Evolutionary conservation across 2,329 filamentous ascomycete genomes (phyloP).

Genomic region (Stachybotrys chartarum): DNA sequence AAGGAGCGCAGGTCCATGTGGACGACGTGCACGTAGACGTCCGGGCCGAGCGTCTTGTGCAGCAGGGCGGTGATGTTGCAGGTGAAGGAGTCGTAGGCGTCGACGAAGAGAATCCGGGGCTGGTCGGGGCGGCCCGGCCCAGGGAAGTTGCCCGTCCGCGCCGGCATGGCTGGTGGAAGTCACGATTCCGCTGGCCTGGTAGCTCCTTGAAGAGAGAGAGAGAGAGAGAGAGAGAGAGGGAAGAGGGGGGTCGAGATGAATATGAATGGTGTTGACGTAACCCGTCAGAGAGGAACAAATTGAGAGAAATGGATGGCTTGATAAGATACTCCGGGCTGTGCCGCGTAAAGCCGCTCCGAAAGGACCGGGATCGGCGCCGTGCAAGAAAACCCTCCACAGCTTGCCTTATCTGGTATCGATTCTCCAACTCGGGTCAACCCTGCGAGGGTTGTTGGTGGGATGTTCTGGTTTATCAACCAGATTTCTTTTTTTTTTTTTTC

Average conservation of each 20-base stretch:
- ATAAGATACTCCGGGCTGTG: slow-evolving; percentile 1
- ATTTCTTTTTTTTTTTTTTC: no score
- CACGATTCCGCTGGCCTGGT: not conserved
- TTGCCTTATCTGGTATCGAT: not conserved
- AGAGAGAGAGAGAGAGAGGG: not conserved
- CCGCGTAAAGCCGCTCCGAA: slow-evolving; percentile 16
- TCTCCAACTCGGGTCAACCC: no score
- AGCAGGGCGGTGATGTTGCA: slow-evolving; percentile 89
- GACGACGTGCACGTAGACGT: slow-evolving; percentile 47
- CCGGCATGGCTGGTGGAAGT: slow-evolving; percentile 1
- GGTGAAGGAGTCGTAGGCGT: slow-evolving; percentile 95
- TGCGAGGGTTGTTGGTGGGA: no score
- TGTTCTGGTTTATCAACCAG: no score
- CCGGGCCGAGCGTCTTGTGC: slow-evolving; percentile 57
- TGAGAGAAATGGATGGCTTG: not conserved
- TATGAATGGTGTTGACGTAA: not conserved
- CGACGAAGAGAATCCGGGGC: slow-evolving; percentile 71
- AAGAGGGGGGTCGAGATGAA: no score
- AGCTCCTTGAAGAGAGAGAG: not conserved
- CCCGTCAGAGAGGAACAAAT: not conserved
- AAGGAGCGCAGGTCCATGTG: slow-evolving; percentile 42
- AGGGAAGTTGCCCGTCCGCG: slow-evolving; percentile 6
- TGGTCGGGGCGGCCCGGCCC: slow-evolving; percentile 3
- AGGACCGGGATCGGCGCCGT: not conserved
- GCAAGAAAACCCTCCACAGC: not conserved